Evolutionary conservation across 257 asterid species (phyloP).

Genomic region (Solanum arcanum): DNA sequence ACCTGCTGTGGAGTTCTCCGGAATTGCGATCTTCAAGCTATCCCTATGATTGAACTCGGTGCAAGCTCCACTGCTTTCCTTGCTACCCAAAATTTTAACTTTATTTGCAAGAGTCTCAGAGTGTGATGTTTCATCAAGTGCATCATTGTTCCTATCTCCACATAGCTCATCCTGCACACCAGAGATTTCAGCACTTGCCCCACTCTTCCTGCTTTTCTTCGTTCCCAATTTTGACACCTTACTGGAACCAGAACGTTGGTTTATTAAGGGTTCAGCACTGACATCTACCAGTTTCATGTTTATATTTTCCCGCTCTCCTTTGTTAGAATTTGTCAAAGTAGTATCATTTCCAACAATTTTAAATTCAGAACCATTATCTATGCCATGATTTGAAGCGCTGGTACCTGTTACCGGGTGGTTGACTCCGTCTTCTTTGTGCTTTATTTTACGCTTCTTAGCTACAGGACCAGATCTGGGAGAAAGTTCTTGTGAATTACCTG

Average conservation of each 20-base stretch:
- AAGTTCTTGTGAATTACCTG: conserved; percentile 5
- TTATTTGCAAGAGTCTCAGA: conserved; percentile 5
- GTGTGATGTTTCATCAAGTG: conserved; percentile 3
- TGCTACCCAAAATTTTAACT: conserved; percentile 1
- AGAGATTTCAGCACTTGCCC: conserved; percentile 6
- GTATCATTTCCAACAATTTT: conserved; percentile 1
- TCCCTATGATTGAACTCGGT: conserved; percentile 6
- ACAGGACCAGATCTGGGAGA: conserved; percentile 7
- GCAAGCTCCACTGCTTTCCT: not conserved
- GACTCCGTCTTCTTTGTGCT: conserved; percentile 6
- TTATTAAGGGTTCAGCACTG: not conserved
- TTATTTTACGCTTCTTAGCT: conserved; percentile 32
- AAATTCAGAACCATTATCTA: not conserved
- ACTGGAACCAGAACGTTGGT: not conserved
- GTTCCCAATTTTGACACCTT: not conserved
- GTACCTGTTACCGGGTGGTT: not conserved
- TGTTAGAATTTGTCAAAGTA: conserved; percentile 1
- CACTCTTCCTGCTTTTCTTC: not conserved
- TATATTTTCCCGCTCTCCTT: conserved; percentile 1
- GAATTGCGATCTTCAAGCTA: not conserved
- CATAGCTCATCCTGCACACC: conserved; percentile 12
- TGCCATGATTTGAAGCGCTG: not conserved
- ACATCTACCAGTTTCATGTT: not conserved
- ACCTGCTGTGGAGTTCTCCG: not conserved
- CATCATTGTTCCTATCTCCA: not conserved